Conservation (phyloP, 345 rosid species). For the Populus nigra region DNA sequence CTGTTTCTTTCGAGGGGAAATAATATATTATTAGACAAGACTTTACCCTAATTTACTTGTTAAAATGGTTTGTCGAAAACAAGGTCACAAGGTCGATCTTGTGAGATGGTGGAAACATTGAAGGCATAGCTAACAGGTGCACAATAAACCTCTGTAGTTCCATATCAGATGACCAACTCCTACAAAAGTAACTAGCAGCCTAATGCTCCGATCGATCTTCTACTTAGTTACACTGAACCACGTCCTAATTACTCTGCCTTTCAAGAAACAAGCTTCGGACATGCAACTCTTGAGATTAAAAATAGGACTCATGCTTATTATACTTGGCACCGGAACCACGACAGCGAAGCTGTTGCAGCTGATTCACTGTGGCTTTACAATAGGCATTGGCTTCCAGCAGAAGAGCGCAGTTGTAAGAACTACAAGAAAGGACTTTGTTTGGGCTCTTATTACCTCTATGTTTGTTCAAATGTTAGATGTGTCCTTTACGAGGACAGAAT, state of each 20-base stretch:
- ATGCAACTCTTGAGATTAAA: slow-evolving; percentile 32
- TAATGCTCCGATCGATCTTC: neutral
- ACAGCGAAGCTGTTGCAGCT: slow-evolving; percentile 26
- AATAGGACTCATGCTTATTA: slow-evolving; percentile 37
- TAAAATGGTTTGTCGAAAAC: no score
- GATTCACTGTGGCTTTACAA: slow-evolving; percentile 37
- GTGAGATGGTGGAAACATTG: slow-evolving; percentile 33
- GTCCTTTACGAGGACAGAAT: neutral
- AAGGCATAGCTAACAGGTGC: slow-evolving; percentile 36
- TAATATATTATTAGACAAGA: no score
- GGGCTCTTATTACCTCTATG: neutral
- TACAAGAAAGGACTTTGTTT: neutral
- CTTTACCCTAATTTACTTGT: no score
- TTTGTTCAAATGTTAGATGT: neutral
- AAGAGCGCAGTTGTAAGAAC: slow-evolving; percentile 11
- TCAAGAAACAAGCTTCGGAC: slow-evolving; percentile 42
- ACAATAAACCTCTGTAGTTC: neutral
- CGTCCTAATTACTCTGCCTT: slow-evolving; percentile 37
- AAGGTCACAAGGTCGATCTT: no score
- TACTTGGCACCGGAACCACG: slow-evolving; percentile 41
- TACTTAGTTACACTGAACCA: slow-evolving; percentile 24
- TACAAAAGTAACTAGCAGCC: neutral
- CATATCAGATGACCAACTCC: neutral
- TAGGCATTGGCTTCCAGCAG: slow-evolving; percentile 27
- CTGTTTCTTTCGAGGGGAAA: no score